These are phyloP conservation scores for Penicillium sp. DNA, from an alignment of 2,329 filamentous ascomycete species.

Conservation along the genomic window DNA sequence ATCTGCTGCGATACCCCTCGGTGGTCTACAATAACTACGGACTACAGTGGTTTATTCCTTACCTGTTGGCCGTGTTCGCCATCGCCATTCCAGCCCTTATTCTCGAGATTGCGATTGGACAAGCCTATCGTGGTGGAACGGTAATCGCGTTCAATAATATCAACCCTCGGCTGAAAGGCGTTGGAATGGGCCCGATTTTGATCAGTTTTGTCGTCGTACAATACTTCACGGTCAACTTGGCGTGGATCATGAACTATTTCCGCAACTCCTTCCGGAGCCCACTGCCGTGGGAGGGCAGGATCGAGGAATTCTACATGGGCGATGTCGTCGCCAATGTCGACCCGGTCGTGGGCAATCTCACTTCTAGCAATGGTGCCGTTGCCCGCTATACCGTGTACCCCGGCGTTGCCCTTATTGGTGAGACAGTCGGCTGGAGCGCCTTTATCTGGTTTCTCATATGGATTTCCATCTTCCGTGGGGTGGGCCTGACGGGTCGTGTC, in stretches of 20 bases:
- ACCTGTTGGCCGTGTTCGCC: conserved; percentile 54
- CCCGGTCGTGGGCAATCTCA: conserved; percentile 42
- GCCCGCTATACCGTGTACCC: conserved; percentile 50
- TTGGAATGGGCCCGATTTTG: conserved; percentile 53
- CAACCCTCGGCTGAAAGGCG: conserved; percentile 53
- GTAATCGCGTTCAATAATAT: conserved; percentile 57
- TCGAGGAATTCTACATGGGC: conserved; percentile 53
- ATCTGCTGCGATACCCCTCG: conserved; percentile 57
- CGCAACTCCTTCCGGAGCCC: conserved; percentile 55
- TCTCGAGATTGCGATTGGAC: conserved; percentile 53
- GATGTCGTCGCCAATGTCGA: conserved; percentile 52
- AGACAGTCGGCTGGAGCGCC: conserved; percentile 57
- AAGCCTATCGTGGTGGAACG: conserved; percentile 56
- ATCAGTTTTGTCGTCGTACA: conserved; percentile 56
- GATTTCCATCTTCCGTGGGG: conserved; percentile 59
- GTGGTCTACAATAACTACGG: conserved; percentile 61
- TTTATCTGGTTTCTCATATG: conserved; percentile 62
- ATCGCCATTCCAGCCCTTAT: conserved; percentile 57
- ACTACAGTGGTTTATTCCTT: conserved; percentile 61
- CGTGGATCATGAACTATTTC: conserved; percentile 61
- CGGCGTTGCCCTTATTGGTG: conserved; percentile 49
- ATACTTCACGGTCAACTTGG: conserved; percentile 57
- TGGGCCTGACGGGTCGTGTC: conserved; percentile 57
- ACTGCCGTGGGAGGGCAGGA: conserved; percentile 53
- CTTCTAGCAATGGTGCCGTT: conserved; percentile 41